These are phyloP conservation scores for Populus pruinosa DNA, from an alignment of 345 rosid genomes.

Conservation along the genomic window DNA sequence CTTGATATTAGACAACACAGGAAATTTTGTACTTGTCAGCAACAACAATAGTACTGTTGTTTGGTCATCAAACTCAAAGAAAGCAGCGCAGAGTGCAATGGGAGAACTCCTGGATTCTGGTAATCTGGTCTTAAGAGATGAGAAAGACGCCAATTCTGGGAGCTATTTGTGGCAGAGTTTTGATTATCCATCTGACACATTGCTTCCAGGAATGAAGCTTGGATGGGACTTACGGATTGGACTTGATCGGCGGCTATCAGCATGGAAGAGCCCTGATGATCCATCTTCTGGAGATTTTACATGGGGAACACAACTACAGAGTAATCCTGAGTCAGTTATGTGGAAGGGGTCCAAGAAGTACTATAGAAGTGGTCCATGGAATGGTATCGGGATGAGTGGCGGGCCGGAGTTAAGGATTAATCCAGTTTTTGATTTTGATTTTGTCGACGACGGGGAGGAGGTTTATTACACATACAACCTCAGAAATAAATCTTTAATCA, in stretches of 20 bases:
- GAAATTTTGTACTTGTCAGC: neutral
- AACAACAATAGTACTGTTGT: neutral
- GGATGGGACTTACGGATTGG: slow-evolving; percentile 7
- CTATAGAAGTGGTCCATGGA: slow-evolving; percentile 18
- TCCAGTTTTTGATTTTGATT: neutral
- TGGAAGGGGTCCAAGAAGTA: neutral
- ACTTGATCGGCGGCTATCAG: neutral
- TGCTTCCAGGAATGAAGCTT: slow-evolving; percentile 12
- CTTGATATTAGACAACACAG: slow-evolving; percentile 1
- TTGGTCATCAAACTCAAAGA: slow-evolving; percentile 15
- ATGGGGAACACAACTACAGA: neutral
- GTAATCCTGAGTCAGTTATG: neutral
- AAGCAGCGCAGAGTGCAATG: neutral
- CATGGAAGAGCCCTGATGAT: slow-evolving; percentile 12
- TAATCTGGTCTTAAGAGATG: slow-evolving; percentile 3
- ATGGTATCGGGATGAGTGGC: slow-evolving; percentile 5
- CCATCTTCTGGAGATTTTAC: slow-evolving; percentile 6
- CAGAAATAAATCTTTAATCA: neutral
- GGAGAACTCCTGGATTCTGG: slow-evolving; percentile 14
- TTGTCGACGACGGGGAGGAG: neutral
- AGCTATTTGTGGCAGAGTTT: slow-evolving; percentile 15
- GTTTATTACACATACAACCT: neutral
- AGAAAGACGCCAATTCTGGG: neutral
- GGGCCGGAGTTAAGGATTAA: neutral
- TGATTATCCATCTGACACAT: slow-evolving; percentile 10